Percentiles rank a stretch among this genome's conserved stretches.
Conservation (phyloP, 768 basidiomycete species). For the Mycena chlorophos region DNA sequence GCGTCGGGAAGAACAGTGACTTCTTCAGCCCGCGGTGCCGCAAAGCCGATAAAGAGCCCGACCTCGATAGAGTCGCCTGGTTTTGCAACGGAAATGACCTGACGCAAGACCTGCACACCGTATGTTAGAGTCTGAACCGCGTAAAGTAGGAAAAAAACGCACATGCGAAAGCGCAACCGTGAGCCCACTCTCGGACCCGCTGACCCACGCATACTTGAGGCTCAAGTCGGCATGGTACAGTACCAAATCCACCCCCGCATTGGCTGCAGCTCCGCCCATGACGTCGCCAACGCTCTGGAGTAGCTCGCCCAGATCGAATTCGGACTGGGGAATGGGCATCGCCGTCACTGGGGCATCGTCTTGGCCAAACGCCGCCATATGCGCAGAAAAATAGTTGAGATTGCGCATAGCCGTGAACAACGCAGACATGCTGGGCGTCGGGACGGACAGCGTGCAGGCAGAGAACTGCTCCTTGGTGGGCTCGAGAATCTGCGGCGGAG, state of each 20-base stretch:
- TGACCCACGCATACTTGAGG: conserved; percentile 83
- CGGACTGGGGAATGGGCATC: conserved; percentile 37
- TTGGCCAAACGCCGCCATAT: conserved; percentile 59
- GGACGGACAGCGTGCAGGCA: conserved; percentile 83
- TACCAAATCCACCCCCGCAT: conserved; percentile 86
- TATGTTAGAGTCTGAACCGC: conserved; percentile 18
- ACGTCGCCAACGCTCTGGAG: conserved; percentile 88
- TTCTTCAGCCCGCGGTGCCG: conserved; percentile 23
- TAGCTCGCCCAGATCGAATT: conserved; percentile 92
- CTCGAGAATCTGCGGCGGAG: conserved; percentile 87
- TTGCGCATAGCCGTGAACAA: conserved; percentile 91
- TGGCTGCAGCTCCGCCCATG: conserved; percentile 78
- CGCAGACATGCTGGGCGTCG: conserved; percentile 84
- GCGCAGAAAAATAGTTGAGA: conserved; percentile 90
- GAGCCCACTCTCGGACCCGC: conserved; percentile 82
- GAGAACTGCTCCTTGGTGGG: conserved; percentile 93
- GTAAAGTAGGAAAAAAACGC: conserved; percentile 35
- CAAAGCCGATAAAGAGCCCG: conserved; percentile 62
- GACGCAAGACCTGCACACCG: conserved; percentile 69
- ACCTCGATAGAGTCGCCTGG: conserved; percentile 83
- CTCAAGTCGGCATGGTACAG: conserved; percentile 88
- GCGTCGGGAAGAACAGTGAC: conserved; percentile 13
- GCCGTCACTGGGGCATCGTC: conserved; percentile 9
- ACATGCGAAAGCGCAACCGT: conserved; percentile 84
- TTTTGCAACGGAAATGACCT: conserved; percentile 69